A percentile compares a stretch with the other conserved stretches of the same genome.
phyloP scores from a whole-genome alignment of 2,329 filamentous ascomycete genomes.

The Beauveria asiatica region DNA sequence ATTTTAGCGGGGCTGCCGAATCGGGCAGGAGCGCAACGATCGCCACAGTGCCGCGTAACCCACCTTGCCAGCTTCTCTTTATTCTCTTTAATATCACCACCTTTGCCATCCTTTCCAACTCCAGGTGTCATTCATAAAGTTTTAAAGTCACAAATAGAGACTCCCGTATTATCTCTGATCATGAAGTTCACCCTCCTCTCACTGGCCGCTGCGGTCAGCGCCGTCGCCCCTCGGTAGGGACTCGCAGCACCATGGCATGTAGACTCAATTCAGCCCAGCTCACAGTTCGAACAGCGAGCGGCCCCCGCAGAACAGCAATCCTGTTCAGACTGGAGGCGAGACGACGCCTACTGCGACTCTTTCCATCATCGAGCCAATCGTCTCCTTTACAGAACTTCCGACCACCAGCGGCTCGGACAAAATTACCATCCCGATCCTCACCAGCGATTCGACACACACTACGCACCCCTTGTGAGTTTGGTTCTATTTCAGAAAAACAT shows the following conservation, averaged over 20 bases:
- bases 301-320: not conserved
- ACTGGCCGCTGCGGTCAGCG: slow-evolving; percentile 2
- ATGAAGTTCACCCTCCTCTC: slow-evolving; percentile 8
- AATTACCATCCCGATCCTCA: not conserved
- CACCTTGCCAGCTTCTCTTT: not conserved
- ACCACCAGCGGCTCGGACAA: not conserved
- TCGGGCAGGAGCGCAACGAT: slow-evolving; percentile 6
- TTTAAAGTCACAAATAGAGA: not conserved
- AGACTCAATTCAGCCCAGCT: not conserved
- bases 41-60: slow-evolving; percentile 7
- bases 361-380: slow-evolving; percentile 1
- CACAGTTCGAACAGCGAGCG: not conserved
- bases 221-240: slow-evolving; percentile 3
- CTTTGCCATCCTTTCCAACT: not conserved
- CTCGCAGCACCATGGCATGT: not conserved
- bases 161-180: not conserved
- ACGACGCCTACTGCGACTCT: not conserved
- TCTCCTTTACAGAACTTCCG: not conserved
- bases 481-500: not conserved
- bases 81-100: not conserved
- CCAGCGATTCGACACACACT: not conserved
- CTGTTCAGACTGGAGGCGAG: not conserved
- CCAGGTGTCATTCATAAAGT: too few species aligned
- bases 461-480: not conserved
- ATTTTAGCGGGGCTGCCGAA: not conserved